Evolutionary conservation across 805 yeast genomes (phyloP).

Genomic region (Kuraishia borneana): DNA sequence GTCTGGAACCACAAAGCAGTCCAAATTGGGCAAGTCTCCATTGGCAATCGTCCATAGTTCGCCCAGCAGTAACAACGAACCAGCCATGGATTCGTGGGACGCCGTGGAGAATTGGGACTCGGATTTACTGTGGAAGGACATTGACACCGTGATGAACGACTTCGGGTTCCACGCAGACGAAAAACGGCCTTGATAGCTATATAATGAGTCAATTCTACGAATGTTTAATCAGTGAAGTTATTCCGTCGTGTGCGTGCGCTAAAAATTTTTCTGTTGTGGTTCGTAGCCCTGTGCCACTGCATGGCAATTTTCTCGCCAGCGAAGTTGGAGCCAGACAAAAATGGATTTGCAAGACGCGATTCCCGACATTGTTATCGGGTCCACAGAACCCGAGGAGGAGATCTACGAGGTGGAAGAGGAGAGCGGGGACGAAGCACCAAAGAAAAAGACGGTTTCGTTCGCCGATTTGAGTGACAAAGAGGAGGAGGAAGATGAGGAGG

Average conservation of each 20-base stretch:
- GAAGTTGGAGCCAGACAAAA: no score
- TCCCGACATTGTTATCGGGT: slow-evolving; percentile 72
- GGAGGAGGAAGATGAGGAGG: slow-evolving; percentile 55
- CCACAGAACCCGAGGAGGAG: slow-evolving; percentile 23
- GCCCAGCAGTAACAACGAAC: slow-evolving; percentile 7
- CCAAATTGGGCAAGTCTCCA: slow-evolving; percentile 4
- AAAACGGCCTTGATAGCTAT: no score
- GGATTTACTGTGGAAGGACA: slow-evolving; percentile 65
- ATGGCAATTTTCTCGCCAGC: no score
- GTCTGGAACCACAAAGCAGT: slow-evolving; percentile 4
- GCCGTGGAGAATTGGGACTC: slow-evolving; percentile 26
- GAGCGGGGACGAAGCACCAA: slow-evolving; percentile 22
- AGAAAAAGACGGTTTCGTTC: slow-evolving; percentile 73
- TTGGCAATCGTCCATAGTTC: slow-evolving; percentile 1
- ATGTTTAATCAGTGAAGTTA: no score
- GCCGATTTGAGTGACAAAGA: slow-evolving; percentile 46
- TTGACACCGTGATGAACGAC: slow-evolving; percentile 82
- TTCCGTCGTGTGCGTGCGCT: no score
- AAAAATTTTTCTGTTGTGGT: no score
- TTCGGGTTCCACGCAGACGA: slow-evolving; percentile 70
- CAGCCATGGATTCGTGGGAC: slow-evolving; percentile 30
- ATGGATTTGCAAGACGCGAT: slow-evolving; percentile 78
- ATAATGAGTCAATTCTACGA: no score
- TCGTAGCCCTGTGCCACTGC: no score
- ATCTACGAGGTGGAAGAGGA: slow-evolving; percentile 19